These are phyloP conservation scores for Colletotrichum euphorbiae DNA, from an alignment of 2,329 filamentous ascomycete genomes.

Conservation along the genomic window DNA sequence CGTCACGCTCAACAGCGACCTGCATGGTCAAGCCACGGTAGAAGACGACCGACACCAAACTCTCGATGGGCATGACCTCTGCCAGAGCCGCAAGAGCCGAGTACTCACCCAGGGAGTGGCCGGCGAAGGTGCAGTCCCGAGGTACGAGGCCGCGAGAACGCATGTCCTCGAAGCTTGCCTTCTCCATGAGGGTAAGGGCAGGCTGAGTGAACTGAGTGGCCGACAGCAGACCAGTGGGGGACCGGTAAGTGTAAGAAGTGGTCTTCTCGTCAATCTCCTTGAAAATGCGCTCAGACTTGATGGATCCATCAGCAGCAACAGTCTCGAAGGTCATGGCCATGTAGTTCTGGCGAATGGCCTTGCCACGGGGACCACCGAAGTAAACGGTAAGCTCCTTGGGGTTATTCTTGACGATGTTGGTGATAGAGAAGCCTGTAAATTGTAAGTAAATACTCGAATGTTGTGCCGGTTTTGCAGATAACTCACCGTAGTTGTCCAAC, in stretches of 20 bases:
- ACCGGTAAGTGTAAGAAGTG: slow-evolving; percentile 96
- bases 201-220: slow-evolving; percentile 99
- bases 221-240: slow-evolving; percentile 92
- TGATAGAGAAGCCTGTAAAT: slow-evolving; percentile 87
- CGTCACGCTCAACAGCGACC: slow-evolving; percentile 97
- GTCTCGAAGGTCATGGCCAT: slow-evolving; percentile 99
- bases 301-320: slow-evolving; percentile 88
- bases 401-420: slow-evolving; percentile 99
- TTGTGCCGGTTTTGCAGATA: slow-evolving; percentile 23
- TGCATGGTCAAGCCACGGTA: slow-evolving; percentile 99
- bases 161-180: slow-evolving; percentile 99
- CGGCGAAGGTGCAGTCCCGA: slow-evolving; percentile 95
- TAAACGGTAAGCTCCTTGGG: slow-evolving; percentile 98
- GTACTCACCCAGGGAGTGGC: slow-evolving; percentile 98
- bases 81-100: slow-evolving; percentile 95
- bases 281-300: slow-evolving; percentile 99
- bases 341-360: slow-evolving; percentile 98
- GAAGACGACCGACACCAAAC: slow-evolving; percentile 97
- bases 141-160: slow-evolving; percentile 95
- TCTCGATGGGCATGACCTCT: slow-evolving; percentile 99
- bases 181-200: slow-evolving; percentile 98
- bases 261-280: slow-evolving; percentile 96
- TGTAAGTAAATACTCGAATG: not conserved
- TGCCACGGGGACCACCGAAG: slow-evolving; percentile 96
- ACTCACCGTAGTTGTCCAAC: slow-evolving; percentile 95